Evolutionary conservation across 2,329 filamentous ascomycete species (phyloP).

Genomic region (Chaetomium globosum): DNA sequence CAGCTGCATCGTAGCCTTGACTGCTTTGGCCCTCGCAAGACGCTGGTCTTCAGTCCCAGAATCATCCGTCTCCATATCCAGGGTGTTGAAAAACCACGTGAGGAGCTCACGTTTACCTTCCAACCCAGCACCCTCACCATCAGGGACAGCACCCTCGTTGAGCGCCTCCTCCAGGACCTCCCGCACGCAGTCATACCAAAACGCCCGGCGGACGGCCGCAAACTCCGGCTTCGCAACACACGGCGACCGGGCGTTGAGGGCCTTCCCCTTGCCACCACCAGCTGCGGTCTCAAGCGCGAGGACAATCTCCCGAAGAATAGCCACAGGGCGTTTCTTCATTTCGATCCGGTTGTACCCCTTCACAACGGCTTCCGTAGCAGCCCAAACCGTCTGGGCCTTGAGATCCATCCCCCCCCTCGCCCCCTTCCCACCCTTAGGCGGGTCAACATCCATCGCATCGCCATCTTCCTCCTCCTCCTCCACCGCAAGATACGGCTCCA

Average conservation of each 20-base stretch:
- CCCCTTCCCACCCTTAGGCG: conserved; percentile 31
- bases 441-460: conserved; percentile 71
- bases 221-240: conserved; percentile 48
- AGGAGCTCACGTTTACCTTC: conserved; percentile 35
- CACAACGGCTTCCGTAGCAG: conserved; percentile 55
- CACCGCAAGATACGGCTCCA: conserved; percentile 61
- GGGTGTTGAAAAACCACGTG: conserved; percentile 48
- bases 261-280: conserved; percentile 29
- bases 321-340: conserved; percentile 44
- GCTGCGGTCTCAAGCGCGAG: conserved; percentile 42
- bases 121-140: conserved; percentile 35
- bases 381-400: conserved; percentile 49
- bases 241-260: conserved; percentile 38
- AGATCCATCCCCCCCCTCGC: conserved; percentile 40
- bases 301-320: conserved; percentile 48
- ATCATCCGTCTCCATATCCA: conserved; percentile 52
- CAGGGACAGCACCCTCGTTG: conserved; percentile 30
- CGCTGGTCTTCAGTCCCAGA: conserved; percentile 57
- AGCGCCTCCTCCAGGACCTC: conserved; percentile 52
- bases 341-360: conserved; percentile 52
- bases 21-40: conserved; percentile 50
- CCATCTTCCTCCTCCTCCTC: conserved; percentile 62
- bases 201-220: conserved; percentile 50
- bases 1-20: conserved; percentile 48
- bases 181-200: conserved; percentile 55